Evolutionary conservation across 2,329 filamentous ascomycete genomes (phyloP).

Genomic region (Paecilomyces fulvus): DNA sequence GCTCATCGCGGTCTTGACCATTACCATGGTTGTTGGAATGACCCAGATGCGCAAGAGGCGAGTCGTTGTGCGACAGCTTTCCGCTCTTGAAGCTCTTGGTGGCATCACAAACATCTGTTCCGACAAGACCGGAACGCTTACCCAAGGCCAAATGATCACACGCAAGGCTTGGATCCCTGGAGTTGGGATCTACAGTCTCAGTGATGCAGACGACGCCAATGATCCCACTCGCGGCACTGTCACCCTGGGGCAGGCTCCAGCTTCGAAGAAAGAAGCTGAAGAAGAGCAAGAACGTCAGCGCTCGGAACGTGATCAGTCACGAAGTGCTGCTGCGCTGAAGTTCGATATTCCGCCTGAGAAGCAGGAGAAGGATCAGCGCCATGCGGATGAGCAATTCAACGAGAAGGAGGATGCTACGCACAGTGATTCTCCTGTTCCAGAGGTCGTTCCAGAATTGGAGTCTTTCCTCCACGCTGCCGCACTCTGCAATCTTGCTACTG

Average conservation of each 20-base stretch:
- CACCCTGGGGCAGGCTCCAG: slow-evolving; percentile 26
- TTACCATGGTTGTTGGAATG: slow-evolving; percentile 51
- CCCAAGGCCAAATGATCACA: slow-evolving; percentile 52
- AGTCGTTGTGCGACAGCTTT: slow-evolving; percentile 47
- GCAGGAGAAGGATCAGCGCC: slow-evolving; percentile 19
- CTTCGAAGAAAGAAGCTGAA: slow-evolving; percentile 21
- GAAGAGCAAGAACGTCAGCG: slow-evolving; percentile 30
- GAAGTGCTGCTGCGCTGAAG: slow-evolving; percentile 51
- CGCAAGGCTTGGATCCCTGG: slow-evolving; percentile 50
- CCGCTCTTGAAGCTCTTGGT: slow-evolving; percentile 48
- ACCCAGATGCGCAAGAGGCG: slow-evolving; percentile 46
- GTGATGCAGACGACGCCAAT: slow-evolving; percentile 45
- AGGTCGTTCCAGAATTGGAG: slow-evolving; percentile 39
- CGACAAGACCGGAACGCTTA: slow-evolving; percentile 50
- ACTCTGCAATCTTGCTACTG: slow-evolving; percentile 46
- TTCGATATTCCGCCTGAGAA: slow-evolving; percentile 54
- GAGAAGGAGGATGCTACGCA: slow-evolving; percentile 11
- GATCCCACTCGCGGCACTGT: slow-evolving; percentile 47
- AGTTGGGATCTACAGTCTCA: slow-evolving; percentile 44
- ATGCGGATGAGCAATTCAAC: slow-evolving; percentile 16
- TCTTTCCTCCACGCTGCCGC: slow-evolving; percentile 47
- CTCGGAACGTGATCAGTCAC: slow-evolving; percentile 48
- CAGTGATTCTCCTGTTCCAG: slow-evolving; percentile 13
- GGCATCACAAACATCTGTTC: slow-evolving; percentile 52
- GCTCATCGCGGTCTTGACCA: slow-evolving; percentile 54